Base-by-base conservation (phyloP, 2,329 filamentous ascomycete genomes). In the Pyricularia sp. region DNA sequence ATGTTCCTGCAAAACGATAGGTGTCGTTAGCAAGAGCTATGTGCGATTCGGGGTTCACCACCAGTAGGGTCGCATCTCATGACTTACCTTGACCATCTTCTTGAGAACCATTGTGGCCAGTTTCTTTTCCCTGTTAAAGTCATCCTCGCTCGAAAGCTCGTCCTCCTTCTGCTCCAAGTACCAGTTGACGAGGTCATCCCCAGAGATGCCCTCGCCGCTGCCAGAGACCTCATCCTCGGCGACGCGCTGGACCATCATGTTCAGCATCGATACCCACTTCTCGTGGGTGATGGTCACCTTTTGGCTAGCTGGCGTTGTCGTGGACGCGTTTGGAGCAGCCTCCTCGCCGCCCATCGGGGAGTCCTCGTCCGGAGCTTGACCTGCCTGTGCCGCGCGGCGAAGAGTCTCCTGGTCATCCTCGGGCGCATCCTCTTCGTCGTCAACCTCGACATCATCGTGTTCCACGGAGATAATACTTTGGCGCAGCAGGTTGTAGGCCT, bases 391-490 rank as follows among this genome's bases (percentile, higher is more conserved):
- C 3, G 69, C 69, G 11, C 68, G 69, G 64, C 58, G 68, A 50
- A 20, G 67, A 64, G 26, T 50, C 17, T 78, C 69, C 28, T 63
- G 68, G 9, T 31, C 30, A 12, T 68, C 69, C 33, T 68, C 68
- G n/a, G 81, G 82, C 25, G 88, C 87, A 25, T 92, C 90, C 3
- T 92, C 90, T 6, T 90, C 87, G 6, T 94, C 93, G 68, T 97
- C 93, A 71, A 99, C 90, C 76, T 98, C 94, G 20, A 99, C 89
- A 74, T 99, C 95, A 74, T 99, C 95, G 76, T 98, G 95, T 80
- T 99, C 95, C 30, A 99, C 95, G 1, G 92, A 95, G 75, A 99
- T 97, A 77, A 99, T 99, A 78, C 92, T 95, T 80, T 97, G 94
- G 61, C 93, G 86, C 14, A 99, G 86, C 11, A 99, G 86, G 74